Base-by-base conservation (phyloP, 2,329 filamentous ascomycete genomes). In the Fusarium sp. region DNA sequence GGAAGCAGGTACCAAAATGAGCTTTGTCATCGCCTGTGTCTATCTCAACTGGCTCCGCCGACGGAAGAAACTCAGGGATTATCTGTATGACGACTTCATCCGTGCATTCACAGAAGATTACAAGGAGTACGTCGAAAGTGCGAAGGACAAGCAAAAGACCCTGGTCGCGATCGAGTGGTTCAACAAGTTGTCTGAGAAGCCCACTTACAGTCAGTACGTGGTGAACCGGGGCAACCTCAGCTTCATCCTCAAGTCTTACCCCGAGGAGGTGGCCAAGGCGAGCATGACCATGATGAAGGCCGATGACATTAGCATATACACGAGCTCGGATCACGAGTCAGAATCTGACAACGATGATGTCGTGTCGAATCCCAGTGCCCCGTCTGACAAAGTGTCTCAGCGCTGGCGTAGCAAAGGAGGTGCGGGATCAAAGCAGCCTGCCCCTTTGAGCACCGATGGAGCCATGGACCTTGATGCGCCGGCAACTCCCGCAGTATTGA, bases 1-100 rank as follows among this genome's bases (percentile, higher is more conserved):
- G 22, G 35, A 63, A 43, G 52, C 66, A 2, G 87, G 85, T 2
- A 84, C 75, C 30, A 75, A 83, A 5, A 74, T 72, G 5, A 77
- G 83, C 11, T 90, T 90, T 63, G 75, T 88, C 27, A 81, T 80
- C 25, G 86, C 85, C 0, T 85, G 87, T 60, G 76, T 86, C 0
- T 86, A 82, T 70, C 75, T 89, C 9, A 79, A 84, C 20, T 82
- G 81, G 61, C 79, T 87, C 2, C 79, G 80, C 47, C 74, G 79
- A 27, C 72, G 79, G 14, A 79, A 80, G 10, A 61, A 73, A 6
- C 75, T 89, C 20, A 81, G 83, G 14, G 82, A 84, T 27, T 87
- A 81, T 63, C 75, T 88, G 0, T 90, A 85, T 68, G 89, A 90
- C 72, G 88, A 90, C 64, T 88, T 89, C 62, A 84, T 90, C 33